Percentiles rank a stretch among this genome's conserved stretches.
Evolutionary conservation across 1,284 basidiomycete genomes (phyloP).

Genomic region (Pseudozyma sp.): DNA sequence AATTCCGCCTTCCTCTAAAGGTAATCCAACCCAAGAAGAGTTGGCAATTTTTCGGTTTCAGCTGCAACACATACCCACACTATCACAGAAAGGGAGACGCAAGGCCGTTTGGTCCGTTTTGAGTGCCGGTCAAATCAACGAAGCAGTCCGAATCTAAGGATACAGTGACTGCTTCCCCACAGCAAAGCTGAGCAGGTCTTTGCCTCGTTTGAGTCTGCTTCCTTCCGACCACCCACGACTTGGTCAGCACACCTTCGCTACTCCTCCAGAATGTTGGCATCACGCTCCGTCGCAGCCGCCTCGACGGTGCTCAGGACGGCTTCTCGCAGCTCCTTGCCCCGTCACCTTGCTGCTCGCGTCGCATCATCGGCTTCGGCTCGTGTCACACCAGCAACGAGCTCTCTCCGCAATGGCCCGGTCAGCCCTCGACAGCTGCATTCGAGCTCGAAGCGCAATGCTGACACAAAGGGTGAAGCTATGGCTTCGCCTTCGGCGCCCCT

Average conservation of each 20-base stretch:
- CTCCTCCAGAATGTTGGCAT: conserved; percentile 25
- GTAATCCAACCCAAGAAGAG: conserved; percentile 9
- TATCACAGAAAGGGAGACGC: background rate
- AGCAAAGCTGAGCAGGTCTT: background rate
- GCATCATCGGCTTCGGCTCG: conserved; percentile 14
- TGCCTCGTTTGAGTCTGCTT: background rate
- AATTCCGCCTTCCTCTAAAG: conserved; percentile 49
- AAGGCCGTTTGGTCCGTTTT: conserved; percentile 21
- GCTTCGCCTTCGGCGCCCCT: conserved; percentile 26
- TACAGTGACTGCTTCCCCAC: background rate
- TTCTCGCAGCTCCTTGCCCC: conserved; percentile 22
- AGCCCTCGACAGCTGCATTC: conserved; percentile 33
- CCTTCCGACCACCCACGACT: conserved; percentile 16
- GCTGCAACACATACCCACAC: background rate
- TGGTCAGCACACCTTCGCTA: background rate
- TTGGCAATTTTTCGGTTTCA: conserved; percentile 12
- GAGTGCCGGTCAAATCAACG: conserved; percentile 16
- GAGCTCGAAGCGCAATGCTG: conserved; percentile 14
- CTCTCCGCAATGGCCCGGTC: background rate
- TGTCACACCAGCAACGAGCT: conserved; percentile 7
- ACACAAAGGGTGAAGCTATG: conserved; percentile 35
- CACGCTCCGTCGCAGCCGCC: conserved; percentile 24
- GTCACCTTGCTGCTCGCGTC: conserved; percentile 27
- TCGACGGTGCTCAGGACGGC: conserved; percentile 30
- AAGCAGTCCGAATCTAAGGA: background rate